Evolutionary conservation across 2,329 filamentous ascomycete species (phyloP).

Genomic region (Rhynchosporium secalis): DNA sequence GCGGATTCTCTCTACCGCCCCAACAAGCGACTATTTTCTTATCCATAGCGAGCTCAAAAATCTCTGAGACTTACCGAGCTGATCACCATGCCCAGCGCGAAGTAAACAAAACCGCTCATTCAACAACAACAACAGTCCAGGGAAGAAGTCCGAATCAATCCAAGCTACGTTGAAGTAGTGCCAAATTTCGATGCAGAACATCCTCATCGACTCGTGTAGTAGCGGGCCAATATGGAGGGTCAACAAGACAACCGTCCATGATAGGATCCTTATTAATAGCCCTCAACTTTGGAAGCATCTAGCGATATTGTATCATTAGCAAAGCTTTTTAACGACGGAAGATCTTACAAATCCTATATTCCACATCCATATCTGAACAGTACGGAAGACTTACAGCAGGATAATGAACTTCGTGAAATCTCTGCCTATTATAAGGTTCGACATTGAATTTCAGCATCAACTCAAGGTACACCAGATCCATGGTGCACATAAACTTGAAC

Average conservation of each 20-base stretch:
- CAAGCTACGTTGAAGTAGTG: background rate
- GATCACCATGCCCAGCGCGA: no score
- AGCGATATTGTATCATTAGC: background rate
- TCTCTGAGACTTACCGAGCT: no score
- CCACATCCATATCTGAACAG: background rate
- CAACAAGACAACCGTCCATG: background rate
- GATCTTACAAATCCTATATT: background rate
- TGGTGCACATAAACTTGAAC: background rate
- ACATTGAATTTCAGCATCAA: background rate
- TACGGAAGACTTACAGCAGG: background rate
- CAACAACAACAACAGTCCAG: no score
- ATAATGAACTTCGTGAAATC: background rate
- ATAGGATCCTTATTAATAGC: background rate
- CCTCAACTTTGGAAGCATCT: conserved; percentile 2
- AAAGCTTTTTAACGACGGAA: background rate
- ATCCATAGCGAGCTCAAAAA: no score
- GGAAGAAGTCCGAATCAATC: background rate
- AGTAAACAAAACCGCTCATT: no score
- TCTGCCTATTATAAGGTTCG: background rate
- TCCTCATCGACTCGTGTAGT: background rate
- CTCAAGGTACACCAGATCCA: background rate
- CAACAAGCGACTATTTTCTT: no score
- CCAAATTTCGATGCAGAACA: background rate
- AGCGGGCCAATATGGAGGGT: background rate
- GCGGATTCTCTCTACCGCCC: no score